Evolutionary conservation across 2,329 filamentous ascomycete genomes (phyloP).

Genomic region (Pseudogymnoascus sp.): DNA sequence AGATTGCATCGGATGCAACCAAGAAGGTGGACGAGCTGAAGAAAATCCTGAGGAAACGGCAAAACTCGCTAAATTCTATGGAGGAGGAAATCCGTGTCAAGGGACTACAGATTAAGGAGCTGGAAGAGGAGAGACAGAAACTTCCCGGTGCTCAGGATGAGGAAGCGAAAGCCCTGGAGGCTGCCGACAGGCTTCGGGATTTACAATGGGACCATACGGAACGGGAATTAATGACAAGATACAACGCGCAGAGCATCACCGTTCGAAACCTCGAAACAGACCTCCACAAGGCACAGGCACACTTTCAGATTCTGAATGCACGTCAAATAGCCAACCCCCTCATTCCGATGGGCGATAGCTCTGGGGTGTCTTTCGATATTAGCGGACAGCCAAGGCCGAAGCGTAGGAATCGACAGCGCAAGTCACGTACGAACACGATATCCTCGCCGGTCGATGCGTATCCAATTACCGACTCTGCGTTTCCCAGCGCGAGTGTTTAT

Average conservation of each 20-base stretch:
- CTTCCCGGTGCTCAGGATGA: slow-evolving; percentile 55
- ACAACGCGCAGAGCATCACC: slow-evolving; percentile 19
- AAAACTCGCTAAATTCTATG: slow-evolving; percentile 47
- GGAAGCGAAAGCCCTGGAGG: slow-evolving; percentile 24
- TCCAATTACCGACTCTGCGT: slow-evolving; percentile 28
- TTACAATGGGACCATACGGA: slow-evolving; percentile 27
- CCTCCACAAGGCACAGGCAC: slow-evolving; percentile 17
- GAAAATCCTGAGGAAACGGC: slow-evolving; percentile 50
- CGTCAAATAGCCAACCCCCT: slow-evolving; percentile 23
- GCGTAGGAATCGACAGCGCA: slow-evolving; percentile 32
- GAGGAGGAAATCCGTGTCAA: slow-evolving; percentile 70
- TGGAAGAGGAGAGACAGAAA: slow-evolving; percentile 63
- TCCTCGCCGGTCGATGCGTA: slow-evolving; percentile 25
- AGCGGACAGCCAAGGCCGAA: slow-evolving; percentile 27
- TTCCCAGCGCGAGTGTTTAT: slow-evolving; percentile 34
- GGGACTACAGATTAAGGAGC: slow-evolving; percentile 61
- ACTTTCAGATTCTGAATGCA: slow-evolving; percentile 14
- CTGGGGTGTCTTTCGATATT: slow-evolving; percentile 29
- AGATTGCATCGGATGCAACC: slow-evolving; percentile 45
- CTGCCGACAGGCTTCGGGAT: slow-evolving; percentile 24
- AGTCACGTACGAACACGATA: slow-evolving; percentile 33
- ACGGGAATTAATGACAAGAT: slow-evolving; percentile 19
- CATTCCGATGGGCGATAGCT: slow-evolving; percentile 28
- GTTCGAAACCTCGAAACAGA: slow-evolving; percentile 23
- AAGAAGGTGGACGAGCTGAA: slow-evolving; percentile 45